Percentiles rank a stretch among this genome's conserved stretches.
phyloP scores from a whole-genome alignment of 1,284 basidiomycete species.

The Austropuccinia psidii region DNA sequence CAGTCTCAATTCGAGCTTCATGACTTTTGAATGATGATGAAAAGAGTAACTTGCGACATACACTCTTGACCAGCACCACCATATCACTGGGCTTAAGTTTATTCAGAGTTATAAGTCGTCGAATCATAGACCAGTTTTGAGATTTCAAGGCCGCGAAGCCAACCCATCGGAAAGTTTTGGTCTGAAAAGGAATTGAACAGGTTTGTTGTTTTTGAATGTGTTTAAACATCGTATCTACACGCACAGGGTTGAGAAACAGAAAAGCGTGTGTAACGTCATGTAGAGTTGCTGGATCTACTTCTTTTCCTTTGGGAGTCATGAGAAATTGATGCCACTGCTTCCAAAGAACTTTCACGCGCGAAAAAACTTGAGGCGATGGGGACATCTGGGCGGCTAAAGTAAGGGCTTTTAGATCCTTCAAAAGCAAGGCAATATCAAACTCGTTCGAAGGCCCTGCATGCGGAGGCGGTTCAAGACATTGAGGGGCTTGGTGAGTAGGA shows the following conservation, averaged over 20 bases:
- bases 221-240: background rate
- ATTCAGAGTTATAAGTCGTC: constrained; percentile 2
- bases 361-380: background rate
- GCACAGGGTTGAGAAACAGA: constrained; percentile 10
- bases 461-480: too few species aligned
- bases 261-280: constrained; percentile 15
- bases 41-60: constrained; percentile 22
- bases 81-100: background rate
- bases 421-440: background rate
- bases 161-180: constrained; percentile 10
- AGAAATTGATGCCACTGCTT: constrained; percentile 21
- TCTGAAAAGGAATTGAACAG: background rate
- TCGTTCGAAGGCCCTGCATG: background rate
- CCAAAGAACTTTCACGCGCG: constrained; percentile 12
- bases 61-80: constrained; percentile 10
- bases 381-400: too few species aligned
- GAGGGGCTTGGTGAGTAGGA: too few species aligned
- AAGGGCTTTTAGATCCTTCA: background rate
- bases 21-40: constrained; percentile 26
- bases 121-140: constrained; percentile 22
- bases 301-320: constrained; percentile 19
- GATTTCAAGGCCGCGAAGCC: constrained; percentile 14
- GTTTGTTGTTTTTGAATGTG: background rate
- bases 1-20: background rate
- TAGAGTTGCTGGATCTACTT: background rate